Evolutionary conservation across 78 protist genomes (phyloP).

Genomic region (Monocercomonoides exilis): DNA sequence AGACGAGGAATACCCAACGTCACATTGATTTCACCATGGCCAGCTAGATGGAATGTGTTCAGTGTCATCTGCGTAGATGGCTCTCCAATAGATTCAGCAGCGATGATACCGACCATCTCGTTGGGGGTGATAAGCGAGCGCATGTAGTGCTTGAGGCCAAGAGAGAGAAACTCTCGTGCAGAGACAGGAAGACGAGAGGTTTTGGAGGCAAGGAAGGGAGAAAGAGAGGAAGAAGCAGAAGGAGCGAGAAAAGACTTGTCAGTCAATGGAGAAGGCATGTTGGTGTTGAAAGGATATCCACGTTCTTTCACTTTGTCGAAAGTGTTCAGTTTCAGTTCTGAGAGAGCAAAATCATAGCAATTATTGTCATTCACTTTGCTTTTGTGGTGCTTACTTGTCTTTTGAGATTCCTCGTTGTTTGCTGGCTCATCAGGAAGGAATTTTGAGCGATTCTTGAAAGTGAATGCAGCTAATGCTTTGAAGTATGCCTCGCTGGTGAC

Average conservation of each 20-base stretch:
- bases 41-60: constrained; percentile 91
- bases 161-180: constrained; percentile 29
- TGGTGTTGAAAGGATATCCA: neutral
- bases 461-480: too few relatives aligned
- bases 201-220: neutral
- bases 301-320: too few relatives aligned
- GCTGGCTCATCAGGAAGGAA: too few relatives aligned
- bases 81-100: constrained; percentile 94
- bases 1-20: constrained; percentile 93
- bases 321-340: too few relatives aligned
- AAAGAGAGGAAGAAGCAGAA: too few relatives aligned
- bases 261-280: neutral
- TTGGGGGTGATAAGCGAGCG: constrained; percentile 62
- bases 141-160: constrained; percentile 42
- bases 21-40: constrained; percentile 45
- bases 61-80: constrained; percentile 97
- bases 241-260: neutral
- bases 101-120: constrained; percentile 84
- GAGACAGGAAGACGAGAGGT: neutral
- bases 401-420: too few relatives aligned
- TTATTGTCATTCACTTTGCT: too few relatives aligned
- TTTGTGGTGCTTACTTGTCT: too few relatives aligned
- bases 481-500: too few relatives aligned
- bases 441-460: too few relatives aligned
- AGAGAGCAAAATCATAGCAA: too few relatives aligned